phyloP scores from a whole-genome alignment of 148 eudicot species.

The Dianthus caryophyllus region DNA sequence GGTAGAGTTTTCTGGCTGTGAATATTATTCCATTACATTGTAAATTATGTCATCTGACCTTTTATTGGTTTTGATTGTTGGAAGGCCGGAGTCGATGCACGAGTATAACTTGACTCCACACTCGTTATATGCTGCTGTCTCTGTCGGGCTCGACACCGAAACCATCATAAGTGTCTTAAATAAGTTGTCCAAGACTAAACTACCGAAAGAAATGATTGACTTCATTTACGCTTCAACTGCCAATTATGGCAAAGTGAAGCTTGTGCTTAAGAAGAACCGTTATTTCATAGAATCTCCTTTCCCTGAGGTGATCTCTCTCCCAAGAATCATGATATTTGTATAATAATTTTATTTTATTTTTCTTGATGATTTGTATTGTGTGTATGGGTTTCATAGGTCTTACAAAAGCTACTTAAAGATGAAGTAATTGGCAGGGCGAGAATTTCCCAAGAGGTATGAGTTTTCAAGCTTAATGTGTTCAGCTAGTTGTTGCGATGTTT shows the following conservation, averaged over 20 bases:
- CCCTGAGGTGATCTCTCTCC: slow-evolving; percentile 59
- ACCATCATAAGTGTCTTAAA: slow-evolving; percentile 75
- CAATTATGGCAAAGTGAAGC: slow-evolving; percentile 97
- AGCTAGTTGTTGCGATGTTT: too few relatives aligned
- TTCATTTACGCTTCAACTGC: slow-evolving; percentile 88
- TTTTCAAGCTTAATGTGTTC: too few relatives aligned
- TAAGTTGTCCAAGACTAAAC: slow-evolving; percentile 89
- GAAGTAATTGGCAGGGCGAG: slow-evolving; percentile 75
- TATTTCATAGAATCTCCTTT: slow-evolving; percentile 91
- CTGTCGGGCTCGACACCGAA: slow-evolving; percentile 94
- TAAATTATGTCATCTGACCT: background rate
- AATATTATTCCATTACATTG: background rate
- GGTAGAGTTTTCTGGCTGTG: slow-evolving; percentile 1
- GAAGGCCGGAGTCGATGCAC: slow-evolving; percentile 71
- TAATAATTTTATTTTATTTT: background rate
- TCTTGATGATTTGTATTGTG: background rate
- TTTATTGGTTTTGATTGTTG: slow-evolving; percentile 12
- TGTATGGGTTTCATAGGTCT: slow-evolving; percentile 47
- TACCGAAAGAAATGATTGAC: slow-evolving; percentile 94
- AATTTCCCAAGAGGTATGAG: slow-evolving; percentile 59
- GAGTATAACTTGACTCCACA: slow-evolving; percentile 98
- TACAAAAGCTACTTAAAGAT: slow-evolving; percentile 69
- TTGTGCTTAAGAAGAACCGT: slow-evolving; percentile 91
- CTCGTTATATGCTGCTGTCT: slow-evolving; percentile 92
- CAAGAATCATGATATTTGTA: background rate